Evolutionary conservation across 768 basidiomycete species (phyloP).

Genomic region (Pulveroboletus sp.): DNA sequence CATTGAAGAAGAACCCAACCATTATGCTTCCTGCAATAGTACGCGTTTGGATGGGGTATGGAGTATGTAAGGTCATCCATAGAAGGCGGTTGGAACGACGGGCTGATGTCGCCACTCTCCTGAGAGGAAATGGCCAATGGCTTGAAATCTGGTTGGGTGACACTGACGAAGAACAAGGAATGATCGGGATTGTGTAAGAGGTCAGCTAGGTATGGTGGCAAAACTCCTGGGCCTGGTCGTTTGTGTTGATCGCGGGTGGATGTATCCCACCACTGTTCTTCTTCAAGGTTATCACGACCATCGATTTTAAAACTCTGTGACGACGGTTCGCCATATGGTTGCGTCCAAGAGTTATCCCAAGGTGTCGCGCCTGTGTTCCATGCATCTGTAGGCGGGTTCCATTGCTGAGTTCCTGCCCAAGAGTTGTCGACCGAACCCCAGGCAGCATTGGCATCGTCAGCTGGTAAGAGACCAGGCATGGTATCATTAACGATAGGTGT

Average conservation of each 20-base stretch:
- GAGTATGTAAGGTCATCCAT: slow-evolving; percentile 64
- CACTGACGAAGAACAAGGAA: slow-evolving; percentile 61
- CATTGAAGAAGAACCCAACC: slow-evolving; percentile 78
- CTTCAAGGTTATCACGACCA: slow-evolving; percentile 59
- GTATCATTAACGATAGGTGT: slow-evolving; percentile 35
- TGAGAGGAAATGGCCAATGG: slow-evolving; percentile 18
- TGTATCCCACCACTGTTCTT: slow-evolving; percentile 68
- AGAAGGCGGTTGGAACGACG: slow-evolving; percentile 41
- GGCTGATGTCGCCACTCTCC: slow-evolving; percentile 15
- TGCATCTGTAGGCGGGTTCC: slow-evolving; percentile 12
- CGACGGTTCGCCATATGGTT: slow-evolving; percentile 18
- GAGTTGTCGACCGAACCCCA: slow-evolving; percentile 15
- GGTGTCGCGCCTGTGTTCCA: slow-evolving; percentile 23
- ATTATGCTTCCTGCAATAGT: slow-evolving; percentile 80
- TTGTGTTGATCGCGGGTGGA: slow-evolving; percentile 39
- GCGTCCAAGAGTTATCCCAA: slow-evolving; percentile 29
- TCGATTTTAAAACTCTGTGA: slow-evolving; percentile 46
- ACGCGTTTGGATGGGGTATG: slow-evolving; percentile 78
- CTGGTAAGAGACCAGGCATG: slow-evolving; percentile 37
- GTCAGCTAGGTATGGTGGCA: slow-evolving; percentile 67
- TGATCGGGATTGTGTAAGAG: slow-evolving; percentile 71
- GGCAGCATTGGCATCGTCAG: slow-evolving; percentile 24
- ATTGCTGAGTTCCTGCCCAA: slow-evolving; percentile 17
- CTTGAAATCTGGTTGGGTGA: slow-evolving; percentile 32
- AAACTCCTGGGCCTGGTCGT: slow-evolving; percentile 70